These are phyloP conservation scores for Ganoderma leucocontextum DNA, from an alignment of 1,284 basidiomycete species.

Conservation along the genomic window DNA sequence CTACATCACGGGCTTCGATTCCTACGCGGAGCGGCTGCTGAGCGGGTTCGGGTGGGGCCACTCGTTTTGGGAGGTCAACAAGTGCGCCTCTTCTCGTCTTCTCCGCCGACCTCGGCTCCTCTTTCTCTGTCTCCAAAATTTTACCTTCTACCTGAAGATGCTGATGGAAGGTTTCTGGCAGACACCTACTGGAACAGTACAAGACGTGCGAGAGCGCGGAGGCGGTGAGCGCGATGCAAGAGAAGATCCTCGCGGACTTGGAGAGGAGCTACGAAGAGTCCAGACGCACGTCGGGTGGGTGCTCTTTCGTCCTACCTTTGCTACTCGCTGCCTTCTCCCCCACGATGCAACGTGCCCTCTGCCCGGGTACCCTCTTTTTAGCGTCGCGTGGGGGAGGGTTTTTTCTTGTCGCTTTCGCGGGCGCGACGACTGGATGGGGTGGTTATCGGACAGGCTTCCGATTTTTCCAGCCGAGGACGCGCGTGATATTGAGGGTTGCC, in stretches of 20 bases:
- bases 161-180: constrained; percentile 8
- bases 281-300: constrained; percentile 56
- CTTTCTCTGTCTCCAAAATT: neutral
- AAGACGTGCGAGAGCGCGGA: constrained; percentile 70
- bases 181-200: constrained; percentile 67
- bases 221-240: constrained; percentile 74
- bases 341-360: neutral
- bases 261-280: constrained; percentile 69
- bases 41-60: constrained; percentile 89
- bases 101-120: neutral
- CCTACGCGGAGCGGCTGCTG: constrained; percentile 81
- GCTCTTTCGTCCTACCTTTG: neutral
- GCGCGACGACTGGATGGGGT: neutral
- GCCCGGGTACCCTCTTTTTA: neutral
- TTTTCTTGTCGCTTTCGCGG: neutral
- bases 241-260: constrained; percentile 78
- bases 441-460: neutral
- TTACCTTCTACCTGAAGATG: neutral
- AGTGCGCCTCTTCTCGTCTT: constrained; percentile 50
- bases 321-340: neutral
- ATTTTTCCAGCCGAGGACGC: neutral
- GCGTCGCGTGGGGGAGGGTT: neutral
- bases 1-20: constrained; percentile 87
- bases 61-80: constrained; percentile 87
- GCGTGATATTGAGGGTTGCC: neutral